Evolutionary conservation across 805 yeast species (phyloP), one percentile per base, ranked within the genome.

Genomic region (Brettanomyces bruxellensis): DNA sequence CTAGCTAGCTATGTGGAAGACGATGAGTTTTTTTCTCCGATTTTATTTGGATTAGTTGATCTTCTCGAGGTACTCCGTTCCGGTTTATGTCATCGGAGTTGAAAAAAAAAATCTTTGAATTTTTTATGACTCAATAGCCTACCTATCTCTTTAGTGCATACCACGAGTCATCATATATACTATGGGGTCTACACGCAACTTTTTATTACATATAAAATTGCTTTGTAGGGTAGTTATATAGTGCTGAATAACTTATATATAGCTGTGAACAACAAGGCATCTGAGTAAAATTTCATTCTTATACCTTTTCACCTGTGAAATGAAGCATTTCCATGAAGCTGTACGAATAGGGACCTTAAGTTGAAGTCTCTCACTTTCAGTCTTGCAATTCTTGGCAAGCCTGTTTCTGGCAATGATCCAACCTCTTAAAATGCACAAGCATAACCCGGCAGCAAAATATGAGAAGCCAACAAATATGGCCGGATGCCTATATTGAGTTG

Each of bases 401-500:
- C 24, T 51, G 51, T 76, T 78, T 52, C 86, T 66, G 13, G 76
- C 75, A 25, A 76, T 66, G 11, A 81, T 48, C 66, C 78, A 79
- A 1, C 79, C 83, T 56, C 87, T 67, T 46, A 79, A 54, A 3
- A 76, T 34, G 45, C 73, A 60, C 38, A 78, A 58, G 22, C 59
- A 46, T 1, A 68, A 28, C 1, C 76, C 70, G 9, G 78, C 73
- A 9, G 64, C 76, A 22, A 75, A 48, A 56, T 74, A 81, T 4
- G 74, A 64, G n/a, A 67, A 57, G 0, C 87, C 88, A 22, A 80
- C 75, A 57, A 81, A 81, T 1, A 81, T 68, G 1, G 81, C 69
- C 7, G 83, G 77, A 50, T 76, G 55, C 23, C 62, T 55, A 61
- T 79, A 82, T 53, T 73, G 78, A 7, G 65, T 59, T 5, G 80